These are phyloP conservation scores for Diaporthe humulicola DNA, from an alignment of 2,329 filamentous ascomycete species.

Conservation along the genomic window DNA sequence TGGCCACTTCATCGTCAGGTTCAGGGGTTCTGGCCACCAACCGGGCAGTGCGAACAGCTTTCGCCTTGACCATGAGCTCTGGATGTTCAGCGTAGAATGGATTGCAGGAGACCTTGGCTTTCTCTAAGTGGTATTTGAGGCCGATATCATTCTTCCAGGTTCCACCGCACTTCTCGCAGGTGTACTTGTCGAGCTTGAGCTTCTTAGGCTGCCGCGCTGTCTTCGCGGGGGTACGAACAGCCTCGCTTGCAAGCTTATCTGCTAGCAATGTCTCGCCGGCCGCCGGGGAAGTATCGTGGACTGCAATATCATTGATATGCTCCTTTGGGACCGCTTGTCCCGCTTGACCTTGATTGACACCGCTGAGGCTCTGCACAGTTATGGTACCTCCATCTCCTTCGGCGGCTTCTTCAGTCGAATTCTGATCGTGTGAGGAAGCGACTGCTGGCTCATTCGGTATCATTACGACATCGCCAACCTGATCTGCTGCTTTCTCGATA, in stretches of 20 bases:
- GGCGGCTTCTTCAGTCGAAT: not conserved
- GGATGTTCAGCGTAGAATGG: slow-evolving; percentile 55
- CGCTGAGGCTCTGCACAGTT: not conserved
- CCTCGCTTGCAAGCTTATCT: not conserved
- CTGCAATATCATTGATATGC: not conserved
- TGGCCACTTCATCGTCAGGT: not conserved
- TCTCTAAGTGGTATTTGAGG: slow-evolving; percentile 70
- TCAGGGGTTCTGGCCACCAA: slow-evolving; percentile 20
- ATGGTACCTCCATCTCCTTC: not conserved
- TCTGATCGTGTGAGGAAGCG: not conserved
- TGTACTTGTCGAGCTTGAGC: slow-evolving; percentile 30
- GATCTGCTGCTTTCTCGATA: not conserved
- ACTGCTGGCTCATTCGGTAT: not conserved
- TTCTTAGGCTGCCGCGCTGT: slow-evolving; percentile 14
- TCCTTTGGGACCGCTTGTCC: not conserved
- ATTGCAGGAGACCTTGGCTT: slow-evolving; percentile 68
- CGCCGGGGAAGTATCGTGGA: not conserved
- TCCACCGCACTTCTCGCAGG: slow-evolving; percentile 66
- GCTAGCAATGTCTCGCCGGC: not conserved
- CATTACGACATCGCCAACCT: not conserved
- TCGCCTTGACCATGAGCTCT: slow-evolving; percentile 40
- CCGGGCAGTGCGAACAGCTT: slow-evolving; percentile 11
- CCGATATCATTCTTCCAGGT: slow-evolving; percentile 71
- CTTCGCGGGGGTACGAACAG: not conserved
- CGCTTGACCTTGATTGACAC: not conserved